phyloP scores from a whole-genome alignment of 176 grass and related monocot genomes.

The Oryza officinalis region DNA sequence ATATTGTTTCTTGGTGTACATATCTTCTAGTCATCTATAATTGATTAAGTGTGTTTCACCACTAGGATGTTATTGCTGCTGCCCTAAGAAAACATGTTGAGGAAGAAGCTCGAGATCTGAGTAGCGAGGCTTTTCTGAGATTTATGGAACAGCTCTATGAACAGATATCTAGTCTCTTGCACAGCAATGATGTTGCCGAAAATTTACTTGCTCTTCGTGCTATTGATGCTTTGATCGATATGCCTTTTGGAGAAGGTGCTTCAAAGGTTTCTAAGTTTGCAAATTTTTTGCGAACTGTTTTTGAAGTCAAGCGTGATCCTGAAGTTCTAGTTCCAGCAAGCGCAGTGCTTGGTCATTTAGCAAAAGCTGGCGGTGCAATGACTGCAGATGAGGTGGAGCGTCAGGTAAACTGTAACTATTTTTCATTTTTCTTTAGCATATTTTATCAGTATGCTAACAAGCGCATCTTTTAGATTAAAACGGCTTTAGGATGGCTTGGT shows the following conservation, averaged over 20 bases:
- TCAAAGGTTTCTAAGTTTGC: slow-evolving; percentile 95
- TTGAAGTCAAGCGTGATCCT: slow-evolving; percentile 86
- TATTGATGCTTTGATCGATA: slow-evolving; percentile 90
- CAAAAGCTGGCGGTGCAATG: slow-evolving; percentile 89
- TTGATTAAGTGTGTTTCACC: slow-evolving; percentile 14
- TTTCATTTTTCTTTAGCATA: slow-evolving; percentile 14
- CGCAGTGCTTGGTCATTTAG: slow-evolving; percentile 85
- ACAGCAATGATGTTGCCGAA: slow-evolving; percentile 68
- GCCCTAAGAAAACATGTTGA: slow-evolving; percentile 84
- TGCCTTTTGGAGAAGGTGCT: slow-evolving; percentile 84
- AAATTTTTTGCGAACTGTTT: slow-evolving; percentile 72
- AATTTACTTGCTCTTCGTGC: slow-evolving; percentile 83
- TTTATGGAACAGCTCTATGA: slow-evolving; percentile 99
- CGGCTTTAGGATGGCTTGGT: slow-evolving; percentile 88
- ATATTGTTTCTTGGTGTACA: slow-evolving; percentile 26
- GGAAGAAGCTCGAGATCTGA: slow-evolving; percentile 87
- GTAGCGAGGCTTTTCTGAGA: slow-evolving; percentile 81
- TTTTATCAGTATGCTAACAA: slow-evolving; percentile 33
- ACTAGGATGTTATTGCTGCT: slow-evolving; percentile 76
- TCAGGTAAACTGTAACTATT: slow-evolving; percentile 50
- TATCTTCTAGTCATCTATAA: slow-evolving; percentile 6
- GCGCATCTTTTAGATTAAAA: slow-evolving; percentile 70
- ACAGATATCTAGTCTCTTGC: slow-evolving; percentile 71
- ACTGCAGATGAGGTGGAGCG: slow-evolving; percentile 91
- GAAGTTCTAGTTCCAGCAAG: slow-evolving; percentile 91